Evolutionary conservation across 129 eudicot species (phyloP), one percentile per base, ranked within the genome.

Genomic region (Chrysanthemum makinoi): DNA sequence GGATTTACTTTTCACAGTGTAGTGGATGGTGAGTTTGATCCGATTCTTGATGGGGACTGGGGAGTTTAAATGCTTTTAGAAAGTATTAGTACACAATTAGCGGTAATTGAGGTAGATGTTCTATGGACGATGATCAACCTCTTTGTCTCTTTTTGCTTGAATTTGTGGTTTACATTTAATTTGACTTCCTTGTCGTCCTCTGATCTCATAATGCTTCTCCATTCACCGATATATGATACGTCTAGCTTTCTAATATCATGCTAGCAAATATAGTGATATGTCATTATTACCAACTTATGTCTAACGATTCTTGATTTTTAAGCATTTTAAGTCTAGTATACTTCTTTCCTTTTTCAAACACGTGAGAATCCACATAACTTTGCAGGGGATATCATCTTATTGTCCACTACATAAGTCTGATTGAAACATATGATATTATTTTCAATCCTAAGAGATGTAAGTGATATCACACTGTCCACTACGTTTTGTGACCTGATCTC

Each of bases 21-120:
- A 70, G 72, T 78, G 72, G 81, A 70, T 49, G 67, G 53, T 71
- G 68, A 70, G 76, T 72, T 70, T 54, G 81, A 60, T 60, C 43
- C 14, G 20, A 61, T 61, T 61, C 47, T 76, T 69, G 75, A 68
- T 20, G 35, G 62, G 33, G 26, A 58, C 61, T 10, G 63, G 63
- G 15, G 26, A 58, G 63, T 58, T 58, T 20, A 28, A 61, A 61
- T 22, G 47, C 15, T 26, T 58, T 20, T 6, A 15, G 4, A 61
- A 28, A 14, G 47, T 28, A 28, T 61, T 61, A 61, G 44, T 61
- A 61, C 66, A 14, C 4, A 16, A 61, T 61, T 24, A 61, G 66
- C 46, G 17, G 10, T 26, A 24, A 14, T 14, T 28, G 47, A 61
- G 66, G 68, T 57, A 26, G 46, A 47, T 60, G 77, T 51, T 73